phyloP scores from a whole-genome alignment of 352 stramenopile genomes.

The Pythium insidiosum region DNA sequence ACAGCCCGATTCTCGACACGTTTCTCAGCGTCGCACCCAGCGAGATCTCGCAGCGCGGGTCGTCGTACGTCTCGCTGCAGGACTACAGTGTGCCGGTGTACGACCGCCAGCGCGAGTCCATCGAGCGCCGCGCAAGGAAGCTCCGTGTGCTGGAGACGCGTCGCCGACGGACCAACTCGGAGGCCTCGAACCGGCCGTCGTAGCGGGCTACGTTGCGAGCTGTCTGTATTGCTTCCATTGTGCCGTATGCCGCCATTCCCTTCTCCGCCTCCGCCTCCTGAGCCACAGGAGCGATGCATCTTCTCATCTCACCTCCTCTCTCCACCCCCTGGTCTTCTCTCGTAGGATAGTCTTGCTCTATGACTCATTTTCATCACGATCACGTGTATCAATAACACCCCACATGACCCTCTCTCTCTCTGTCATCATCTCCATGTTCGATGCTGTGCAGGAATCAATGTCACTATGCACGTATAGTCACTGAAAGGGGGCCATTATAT shows the following conservation, averaged over 20 bases:
- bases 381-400: background rate
- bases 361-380: background rate
- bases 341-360: background rate
- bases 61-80: background rate
- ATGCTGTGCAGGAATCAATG: background rate
- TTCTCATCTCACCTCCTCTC: background rate
- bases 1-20: constrained; percentile 49
- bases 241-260: background rate
- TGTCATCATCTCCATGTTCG: background rate
- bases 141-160: constrained; percentile 57
- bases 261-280: background rate
- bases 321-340: background rate
- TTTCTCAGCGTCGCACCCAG: constrained; percentile 58
- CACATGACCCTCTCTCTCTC: background rate
- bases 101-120: constrained; percentile 65
- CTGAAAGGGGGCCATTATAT: no score
- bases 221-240: background rate
- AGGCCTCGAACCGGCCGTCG: no score
- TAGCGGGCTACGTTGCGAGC: no score
- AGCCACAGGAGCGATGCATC: background rate
- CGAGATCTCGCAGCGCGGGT: background rate
- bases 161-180: constrained; percentile 29
- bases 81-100: constrained; percentile 68
- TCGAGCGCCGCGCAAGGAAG: constrained; percentile 70
- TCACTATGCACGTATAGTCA: no score